Percentiles rank a stretch among this genome's conserved stretches.
Conservation (phyloP, 2,329 filamentous ascomycete species). For the Pseudogymnoascus sp. region DNA sequence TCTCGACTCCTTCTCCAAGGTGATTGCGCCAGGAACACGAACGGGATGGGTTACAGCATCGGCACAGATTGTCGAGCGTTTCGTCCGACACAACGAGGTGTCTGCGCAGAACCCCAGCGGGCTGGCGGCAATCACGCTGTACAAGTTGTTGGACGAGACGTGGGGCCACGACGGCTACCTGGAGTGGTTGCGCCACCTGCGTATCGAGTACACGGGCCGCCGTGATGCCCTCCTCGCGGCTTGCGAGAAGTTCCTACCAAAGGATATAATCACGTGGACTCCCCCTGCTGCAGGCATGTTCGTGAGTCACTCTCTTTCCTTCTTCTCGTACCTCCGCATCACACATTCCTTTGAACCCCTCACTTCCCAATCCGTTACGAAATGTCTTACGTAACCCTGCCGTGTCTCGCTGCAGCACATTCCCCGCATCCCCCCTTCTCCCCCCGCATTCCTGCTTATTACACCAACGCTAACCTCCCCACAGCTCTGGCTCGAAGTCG, state of each 20-base stretch:
- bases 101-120: slow-evolving; percentile 80
- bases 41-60: slow-evolving; percentile 85
- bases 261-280: slow-evolving; percentile 67
- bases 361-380: background rate
- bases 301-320: slow-evolving; percentile 44
- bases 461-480: slow-evolving; percentile 10
- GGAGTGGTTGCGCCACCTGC: slow-evolving; percentile 77
- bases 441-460: background rate
- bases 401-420: background rate
- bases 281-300: slow-evolving; percentile 90
- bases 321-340: background rate
- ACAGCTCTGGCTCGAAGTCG: slow-evolving; percentile 64
- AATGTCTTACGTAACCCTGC: background rate
- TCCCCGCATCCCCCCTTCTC: background rate
- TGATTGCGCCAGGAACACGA: slow-evolving; percentile 72
- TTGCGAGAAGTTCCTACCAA: slow-evolving; percentile 69
- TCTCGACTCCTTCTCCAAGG: slow-evolving; percentile 90
- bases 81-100: slow-evolving; percentile 72
- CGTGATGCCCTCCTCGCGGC: slow-evolving; percentile 69
- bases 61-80: slow-evolving; percentile 75
- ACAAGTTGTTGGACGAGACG: slow-evolving; percentile 82
- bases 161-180: slow-evolving; percentile 92
- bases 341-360: background rate
- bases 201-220: slow-evolving; percentile 70
- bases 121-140: slow-evolving; percentile 73